phyloP scores from a whole-genome alignment of 2,329 filamentous ascomycete genomes.

The Hypoxylon sp. region DNA sequence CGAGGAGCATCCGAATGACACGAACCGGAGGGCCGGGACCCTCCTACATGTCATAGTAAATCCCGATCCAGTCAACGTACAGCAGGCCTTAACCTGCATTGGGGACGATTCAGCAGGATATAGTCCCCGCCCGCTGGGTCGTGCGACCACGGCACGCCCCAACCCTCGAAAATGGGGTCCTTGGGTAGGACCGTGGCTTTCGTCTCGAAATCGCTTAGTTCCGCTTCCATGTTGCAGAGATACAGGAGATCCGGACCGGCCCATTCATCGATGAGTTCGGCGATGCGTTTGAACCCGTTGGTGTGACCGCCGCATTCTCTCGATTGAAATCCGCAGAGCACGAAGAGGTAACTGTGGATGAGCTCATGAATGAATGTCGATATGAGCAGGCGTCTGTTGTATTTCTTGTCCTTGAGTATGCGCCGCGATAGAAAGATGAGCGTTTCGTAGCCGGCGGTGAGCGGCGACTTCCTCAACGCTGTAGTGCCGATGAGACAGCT shows the following conservation, averaged over 20 bases:
- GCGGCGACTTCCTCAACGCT: constrained; percentile 64
- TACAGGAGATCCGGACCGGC: constrained; percentile 67
- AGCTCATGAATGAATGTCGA: constrained; percentile 76
- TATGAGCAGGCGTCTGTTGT: constrained; percentile 72
- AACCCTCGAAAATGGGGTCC: constrained; percentile 43
- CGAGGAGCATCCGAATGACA: constrained; percentile 21
- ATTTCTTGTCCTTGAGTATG: constrained; percentile 67
- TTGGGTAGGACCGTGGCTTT: constrained; percentile 27
- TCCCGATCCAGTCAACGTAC: constrained; percentile 48
- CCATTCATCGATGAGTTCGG: constrained; percentile 72
- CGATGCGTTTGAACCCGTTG: constrained; percentile 69
- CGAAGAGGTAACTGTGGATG: constrained; percentile 76
- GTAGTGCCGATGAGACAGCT: constrained; percentile 73
- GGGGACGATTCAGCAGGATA: constrained; percentile 41
- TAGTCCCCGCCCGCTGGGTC: constrained; percentile 46
- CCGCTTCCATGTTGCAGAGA: constrained; percentile 72
- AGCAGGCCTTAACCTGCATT: constrained; percentile 42
- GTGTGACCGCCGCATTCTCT: constrained; percentile 71
- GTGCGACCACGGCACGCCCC: constrained; percentile 46
- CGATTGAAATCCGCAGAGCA: constrained; percentile 71
- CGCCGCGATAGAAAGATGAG: constrained; percentile 72
- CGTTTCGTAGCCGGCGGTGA: constrained; percentile 69
- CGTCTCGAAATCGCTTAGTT: constrained; percentile 66
- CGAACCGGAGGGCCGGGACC: constrained; percentile 22
- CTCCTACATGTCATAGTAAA: constrained; percentile 45